phyloP scores from a whole-genome alignment of 345 rosid species.

The Citrus hindsii region DNA sequence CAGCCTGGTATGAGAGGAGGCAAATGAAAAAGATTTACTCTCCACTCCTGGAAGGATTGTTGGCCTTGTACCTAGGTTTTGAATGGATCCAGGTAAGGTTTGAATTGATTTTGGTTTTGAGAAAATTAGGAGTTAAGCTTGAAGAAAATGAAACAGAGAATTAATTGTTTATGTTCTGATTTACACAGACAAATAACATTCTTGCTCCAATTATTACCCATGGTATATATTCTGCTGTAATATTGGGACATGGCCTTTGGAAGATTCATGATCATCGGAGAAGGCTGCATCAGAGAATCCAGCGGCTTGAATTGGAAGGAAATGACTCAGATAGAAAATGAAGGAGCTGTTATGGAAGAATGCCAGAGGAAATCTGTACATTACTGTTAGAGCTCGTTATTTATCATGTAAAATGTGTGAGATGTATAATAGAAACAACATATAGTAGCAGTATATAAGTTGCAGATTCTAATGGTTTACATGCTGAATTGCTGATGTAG shows the following conservation, averaged over 20 bases:
- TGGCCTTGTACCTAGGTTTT: conserved; percentile 87
- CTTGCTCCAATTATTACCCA: conserved; percentile 89
- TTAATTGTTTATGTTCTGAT: not conserved
- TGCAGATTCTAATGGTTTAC: not conserved
- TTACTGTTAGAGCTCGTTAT: conserved; percentile 2
- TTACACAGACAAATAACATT: conserved; percentile 79
- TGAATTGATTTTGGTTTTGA: not conserved
- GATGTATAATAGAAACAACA: not conserved
- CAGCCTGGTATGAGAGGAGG: conserved; percentile 98
- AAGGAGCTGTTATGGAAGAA: not conserved
- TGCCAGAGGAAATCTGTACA: conserved; percentile 21
- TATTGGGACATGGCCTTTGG: conserved; percentile 89
- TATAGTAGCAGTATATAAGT: not conserved
- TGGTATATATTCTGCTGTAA: conserved; percentile 78
- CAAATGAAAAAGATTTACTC: conserved; percentile 97
- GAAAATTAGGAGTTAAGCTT: not conserved
- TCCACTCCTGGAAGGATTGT: conserved; percentile 88
- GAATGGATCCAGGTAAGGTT: conserved; percentile 85
- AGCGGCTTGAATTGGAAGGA: conserved; percentile 48
- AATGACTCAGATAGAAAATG: conserved; percentile 23
- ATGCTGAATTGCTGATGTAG: not conserved
- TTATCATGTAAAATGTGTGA: not conserved
- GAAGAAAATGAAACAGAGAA: not conserved
- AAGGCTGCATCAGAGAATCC: conserved; percentile 69
- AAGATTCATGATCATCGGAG: conserved; percentile 86